These are phyloP conservation scores for Malus sylvestris DNA, from an alignment of 306 rosid species.

Conservation along the genomic window DNA sequence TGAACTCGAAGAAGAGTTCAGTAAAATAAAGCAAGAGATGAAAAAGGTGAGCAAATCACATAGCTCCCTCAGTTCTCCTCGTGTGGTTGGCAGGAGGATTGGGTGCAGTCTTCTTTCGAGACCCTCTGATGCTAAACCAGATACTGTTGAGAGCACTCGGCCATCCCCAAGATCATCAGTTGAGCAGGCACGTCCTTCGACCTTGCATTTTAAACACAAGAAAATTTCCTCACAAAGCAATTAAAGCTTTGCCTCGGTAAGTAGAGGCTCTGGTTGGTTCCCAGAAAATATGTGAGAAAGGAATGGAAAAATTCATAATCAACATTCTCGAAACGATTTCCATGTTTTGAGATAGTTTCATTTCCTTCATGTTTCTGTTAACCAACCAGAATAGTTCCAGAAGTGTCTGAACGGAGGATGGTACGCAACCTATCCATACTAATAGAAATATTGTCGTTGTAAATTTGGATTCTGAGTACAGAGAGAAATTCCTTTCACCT, in stretches of 20 bases:
- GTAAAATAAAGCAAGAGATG: slow-evolving; percentile 85
- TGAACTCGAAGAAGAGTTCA: slow-evolving; percentile 77
- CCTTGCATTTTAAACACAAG: slow-evolving; percentile 35
- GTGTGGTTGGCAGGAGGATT: slow-evolving; percentile 38
- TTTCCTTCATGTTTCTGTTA: slow-evolving; percentile 48
- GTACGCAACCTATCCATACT: not conserved
- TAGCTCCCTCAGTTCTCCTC: slow-evolving; percentile 61
- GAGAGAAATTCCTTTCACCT: slow-evolving; percentile 2
- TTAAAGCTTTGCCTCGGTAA: slow-evolving; percentile 3
- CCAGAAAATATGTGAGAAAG: slow-evolving; percentile 38
- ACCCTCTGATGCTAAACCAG: slow-evolving; percentile 66
- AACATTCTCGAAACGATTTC: not conserved
- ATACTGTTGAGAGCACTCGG: slow-evolving; percentile 36
- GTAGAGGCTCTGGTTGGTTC: slow-evolving; percentile 39
- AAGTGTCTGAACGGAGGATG: not conserved
- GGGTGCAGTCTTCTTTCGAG: slow-evolving; percentile 78
- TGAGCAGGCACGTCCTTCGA: slow-evolving; percentile 44
- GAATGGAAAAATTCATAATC: slow-evolving; percentile 34
- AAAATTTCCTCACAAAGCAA: slow-evolving; percentile 44
- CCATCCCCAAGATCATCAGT: slow-evolving; percentile 57
- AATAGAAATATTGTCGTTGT: slow-evolving; percentile 6
- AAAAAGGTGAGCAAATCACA: slow-evolving; percentile 62
- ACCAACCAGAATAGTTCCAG: slow-evolving; percentile 19
- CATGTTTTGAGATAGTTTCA: slow-evolving; percentile 33
- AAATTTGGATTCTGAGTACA: not conserved